These are phyloP conservation scores for Hypoxylon fuscum DNA, from an alignment of 495 filamentous ascomycete species.

Conservation along the genomic window DNA sequence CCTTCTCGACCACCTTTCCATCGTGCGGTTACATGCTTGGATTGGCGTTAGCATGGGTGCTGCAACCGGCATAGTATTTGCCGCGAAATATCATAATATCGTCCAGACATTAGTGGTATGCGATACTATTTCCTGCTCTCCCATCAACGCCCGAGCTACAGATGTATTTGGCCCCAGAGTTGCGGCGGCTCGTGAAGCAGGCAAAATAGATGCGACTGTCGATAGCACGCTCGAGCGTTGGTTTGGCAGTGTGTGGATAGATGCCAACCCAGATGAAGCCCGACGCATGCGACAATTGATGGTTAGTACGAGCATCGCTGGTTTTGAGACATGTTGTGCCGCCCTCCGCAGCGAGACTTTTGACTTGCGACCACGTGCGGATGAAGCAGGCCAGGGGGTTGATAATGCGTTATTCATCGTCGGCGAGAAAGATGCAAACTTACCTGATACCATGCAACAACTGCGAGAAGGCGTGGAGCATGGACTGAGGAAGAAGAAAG, in stretches of 20 bases:
- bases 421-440: conserved; percentile 44
- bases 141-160: conserved; percentile 28
- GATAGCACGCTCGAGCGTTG: conserved; percentile 44
- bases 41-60: conserved; percentile 49
- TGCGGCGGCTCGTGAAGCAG: conserved; percentile 32
- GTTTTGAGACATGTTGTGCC: conserved; percentile 46
- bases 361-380: conserved; percentile 34
- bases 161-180: conserved; percentile 42
- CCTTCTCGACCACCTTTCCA: conserved; percentile 35
- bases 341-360: conserved; percentile 42
- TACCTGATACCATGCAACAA: conserved; percentile 39
- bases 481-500: conserved; percentile 24
- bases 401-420: conserved; percentile 42
- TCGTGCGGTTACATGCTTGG: conserved; percentile 43
- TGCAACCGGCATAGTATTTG: conserved; percentile 43
- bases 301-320: conserved; percentile 42
- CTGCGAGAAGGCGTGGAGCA: conserved; percentile 34
- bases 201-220: conserved; percentile 32
- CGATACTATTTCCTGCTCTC: conserved; percentile 41
- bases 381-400: conserved; percentile 29
- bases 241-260: conserved; percentile 44
- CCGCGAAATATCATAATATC: conserved; percentile 37
- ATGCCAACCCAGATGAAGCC: conserved; percentile 41
- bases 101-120: conserved; percentile 38
- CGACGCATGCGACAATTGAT: conserved; percentile 40